Percentiles rank a stretch among this genome's conserved stretches.
phyloP scores from a whole-genome alignment of 345 rosid genomes.

The Salix koriyanagi region DNA sequence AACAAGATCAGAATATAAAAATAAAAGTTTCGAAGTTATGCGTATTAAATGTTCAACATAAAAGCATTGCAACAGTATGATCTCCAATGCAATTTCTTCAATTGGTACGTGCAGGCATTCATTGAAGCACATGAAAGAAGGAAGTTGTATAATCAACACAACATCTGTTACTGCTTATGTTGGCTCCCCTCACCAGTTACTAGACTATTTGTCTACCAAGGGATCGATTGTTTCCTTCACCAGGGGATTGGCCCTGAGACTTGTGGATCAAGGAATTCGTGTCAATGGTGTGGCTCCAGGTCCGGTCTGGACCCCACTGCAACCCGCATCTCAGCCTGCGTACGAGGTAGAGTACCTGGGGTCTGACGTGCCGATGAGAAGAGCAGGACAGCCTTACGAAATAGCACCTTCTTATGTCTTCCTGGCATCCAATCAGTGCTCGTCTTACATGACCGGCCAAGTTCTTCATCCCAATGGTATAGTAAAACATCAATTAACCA shows the following conservation, averaged over 20 bases:
- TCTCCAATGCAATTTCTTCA: background rate
- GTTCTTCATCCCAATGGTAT: slow-evolving; percentile 77
- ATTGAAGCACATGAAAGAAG: slow-evolving; percentile 76
- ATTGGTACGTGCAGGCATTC: slow-evolving; percentile 38
- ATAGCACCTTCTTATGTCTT: slow-evolving; percentile 69
- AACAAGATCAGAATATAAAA: no score
- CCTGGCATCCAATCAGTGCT: slow-evolving; percentile 70
- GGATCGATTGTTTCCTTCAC: slow-evolving; percentile 79
- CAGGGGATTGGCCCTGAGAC: slow-evolving; percentile 65
- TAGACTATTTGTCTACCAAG: slow-evolving; percentile 69
- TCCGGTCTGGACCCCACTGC: slow-evolving; percentile 77
- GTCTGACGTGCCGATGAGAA: slow-evolving; percentile 53
- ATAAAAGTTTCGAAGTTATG: no score
- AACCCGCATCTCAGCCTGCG: slow-evolving; percentile 53
- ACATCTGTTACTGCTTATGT: slow-evolving; percentile 61
- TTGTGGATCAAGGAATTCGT: slow-evolving; percentile 50
- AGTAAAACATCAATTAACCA: no score
- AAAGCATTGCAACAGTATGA: no score
- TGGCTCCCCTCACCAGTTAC: slow-evolving; percentile 42
- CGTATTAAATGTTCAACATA: background rate
- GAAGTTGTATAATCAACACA: slow-evolving; percentile 69
- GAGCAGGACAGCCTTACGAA: slow-evolving; percentile 79
- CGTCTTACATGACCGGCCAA: slow-evolving; percentile 77
- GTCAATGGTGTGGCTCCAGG: slow-evolving; percentile 82
- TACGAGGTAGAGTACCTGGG: slow-evolving; percentile 52